Evolutionary conservation across 2,329 filamentous ascomycete genomes (phyloP).

Genomic region (Blastomyces emzantsi): DNA sequence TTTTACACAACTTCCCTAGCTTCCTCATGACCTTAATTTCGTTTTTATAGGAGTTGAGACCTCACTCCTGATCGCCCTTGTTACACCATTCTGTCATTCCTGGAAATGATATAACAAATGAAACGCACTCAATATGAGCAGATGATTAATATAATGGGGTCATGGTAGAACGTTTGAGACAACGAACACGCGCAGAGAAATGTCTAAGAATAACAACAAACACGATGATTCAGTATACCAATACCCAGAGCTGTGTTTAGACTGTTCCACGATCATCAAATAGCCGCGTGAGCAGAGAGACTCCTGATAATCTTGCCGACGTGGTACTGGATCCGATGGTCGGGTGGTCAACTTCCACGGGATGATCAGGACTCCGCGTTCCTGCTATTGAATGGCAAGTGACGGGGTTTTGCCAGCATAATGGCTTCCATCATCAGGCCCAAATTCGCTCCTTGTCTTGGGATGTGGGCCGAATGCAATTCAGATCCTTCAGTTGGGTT

Average conservation of each 20-base stretch:
- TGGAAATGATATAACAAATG: not conserved
- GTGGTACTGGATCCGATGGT: slow-evolving; percentile 1
- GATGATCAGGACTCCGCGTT: not conserved
- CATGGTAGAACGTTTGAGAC: not conserved
- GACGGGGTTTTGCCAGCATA: not conserved
- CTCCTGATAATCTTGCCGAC: not conserved
- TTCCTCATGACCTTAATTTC: not conserved
- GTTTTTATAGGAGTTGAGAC: not conserved
- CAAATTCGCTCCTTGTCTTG: not conserved
- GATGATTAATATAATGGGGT: not conserved
- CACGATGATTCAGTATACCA: not conserved
- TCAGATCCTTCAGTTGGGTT: not conserved
- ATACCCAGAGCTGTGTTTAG: not conserved
- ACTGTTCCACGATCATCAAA: not conserved
- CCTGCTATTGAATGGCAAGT: not conserved
- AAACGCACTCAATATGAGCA: not conserved
- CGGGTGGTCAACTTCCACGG: not conserved
- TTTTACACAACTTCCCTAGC: not conserved
- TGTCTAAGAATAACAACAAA: not conserved
- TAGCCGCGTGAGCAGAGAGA: not conserved
- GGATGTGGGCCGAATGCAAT: not conserved
- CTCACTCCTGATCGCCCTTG: not conserved
- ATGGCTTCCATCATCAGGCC: not conserved
- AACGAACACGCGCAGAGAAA: not conserved
- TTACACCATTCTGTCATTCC: not conserved